Evolutionary conservation across 208 protist genomes (phyloP), one percentile per base, ranked within the genome.

Genomic region (Wallacemonas sp.): DNA sequence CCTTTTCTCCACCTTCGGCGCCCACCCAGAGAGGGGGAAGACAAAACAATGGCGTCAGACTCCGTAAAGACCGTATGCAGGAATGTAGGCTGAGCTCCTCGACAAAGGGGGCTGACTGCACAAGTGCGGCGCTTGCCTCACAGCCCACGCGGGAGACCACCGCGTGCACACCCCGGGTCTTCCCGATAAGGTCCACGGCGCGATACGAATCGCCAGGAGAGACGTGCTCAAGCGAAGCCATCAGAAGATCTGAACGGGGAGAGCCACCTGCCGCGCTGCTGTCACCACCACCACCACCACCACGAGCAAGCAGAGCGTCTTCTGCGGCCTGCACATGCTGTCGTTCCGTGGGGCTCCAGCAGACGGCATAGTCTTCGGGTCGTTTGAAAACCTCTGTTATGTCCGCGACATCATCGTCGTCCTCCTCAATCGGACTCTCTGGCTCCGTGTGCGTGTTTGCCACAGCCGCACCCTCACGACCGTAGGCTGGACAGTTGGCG

Each of bases 21-120:
- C 17, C 28, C 5, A n/a, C 26, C 31, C 51, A 58, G 15, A 58
- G n/a, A 8, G 30, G 51, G n/a, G 51, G 51, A 26, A 58, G 51
- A 31, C 51, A 58, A 5, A 58, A 58, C 14, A 58, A 21, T 6
- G 51, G 51, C 31, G 51, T 58, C 51, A 58, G 26, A 9, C n/a
- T 30, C 28, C 51, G 51, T 31, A 58, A 21, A 11, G 51, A 39
- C 30, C 30, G 51, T 21, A 31, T 27, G 51, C 51, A 58, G 17
- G 17, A 21, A 8, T 58, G 4, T 3, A 58, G 24, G 3, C 30
- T 38, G 51, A 58, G 24, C 19, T 33, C 51, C 28, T 58, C 51
- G 2, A 58, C 51, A n/a, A 58, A 58, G 6, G 51, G 51, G 24
- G 41, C 33, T 4, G 3, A 8, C 30, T 58, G 28, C 30, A 58